These are phyloP conservation scores for Erysimum cheiranthoides DNA, from an alignment of 345 rosid species.

Conservation along the genomic window DNA sequence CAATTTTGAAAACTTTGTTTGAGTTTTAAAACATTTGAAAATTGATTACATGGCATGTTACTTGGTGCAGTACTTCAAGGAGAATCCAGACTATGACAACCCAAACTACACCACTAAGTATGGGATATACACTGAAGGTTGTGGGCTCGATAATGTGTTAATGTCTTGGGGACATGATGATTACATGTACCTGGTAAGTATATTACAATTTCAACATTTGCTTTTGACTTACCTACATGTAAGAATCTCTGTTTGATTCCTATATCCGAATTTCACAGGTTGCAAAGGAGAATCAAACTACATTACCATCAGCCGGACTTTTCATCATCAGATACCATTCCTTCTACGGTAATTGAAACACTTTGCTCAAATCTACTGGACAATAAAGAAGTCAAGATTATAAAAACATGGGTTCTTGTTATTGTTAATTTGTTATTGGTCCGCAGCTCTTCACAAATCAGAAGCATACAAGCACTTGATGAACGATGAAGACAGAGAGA, in stretches of 20 bases:
- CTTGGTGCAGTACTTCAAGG: constrained; percentile 56
- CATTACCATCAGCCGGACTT: constrained; percentile 63
- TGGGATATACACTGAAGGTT: constrained; percentile 59
- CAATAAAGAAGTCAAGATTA: not conserved
- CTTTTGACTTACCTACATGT: not conserved
- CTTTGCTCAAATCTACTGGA: not conserved
- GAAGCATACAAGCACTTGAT: constrained; percentile 65
- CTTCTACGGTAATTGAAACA: constrained; percentile 52
- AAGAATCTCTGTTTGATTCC: constrained; percentile 21
- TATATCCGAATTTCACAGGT: constrained; percentile 35
- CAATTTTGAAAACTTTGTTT: not conserved
- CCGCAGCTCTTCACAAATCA: constrained; percentile 58
- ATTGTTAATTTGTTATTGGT: not conserved
- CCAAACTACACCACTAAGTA: constrained; percentile 57
- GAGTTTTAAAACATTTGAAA: not conserved
- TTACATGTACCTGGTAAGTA: constrained; percentile 64
- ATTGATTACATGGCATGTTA: not conserved
- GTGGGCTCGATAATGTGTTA: constrained; percentile 61
- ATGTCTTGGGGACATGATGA: constrained; percentile 82
- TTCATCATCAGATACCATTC: constrained; percentile 75
- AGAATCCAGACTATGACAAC: constrained; percentile 58
- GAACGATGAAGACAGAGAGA: constrained; percentile 60
- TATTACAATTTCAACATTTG: not conserved
- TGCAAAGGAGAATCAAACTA: constrained; percentile 60
- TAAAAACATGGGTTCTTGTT: not conserved